Percentiles rank a stretch among this genome's conserved stretches.
phyloP scores from a whole-genome alignment of 1,284 basidiomycete species.

The Ustilago trichophora region DNA sequence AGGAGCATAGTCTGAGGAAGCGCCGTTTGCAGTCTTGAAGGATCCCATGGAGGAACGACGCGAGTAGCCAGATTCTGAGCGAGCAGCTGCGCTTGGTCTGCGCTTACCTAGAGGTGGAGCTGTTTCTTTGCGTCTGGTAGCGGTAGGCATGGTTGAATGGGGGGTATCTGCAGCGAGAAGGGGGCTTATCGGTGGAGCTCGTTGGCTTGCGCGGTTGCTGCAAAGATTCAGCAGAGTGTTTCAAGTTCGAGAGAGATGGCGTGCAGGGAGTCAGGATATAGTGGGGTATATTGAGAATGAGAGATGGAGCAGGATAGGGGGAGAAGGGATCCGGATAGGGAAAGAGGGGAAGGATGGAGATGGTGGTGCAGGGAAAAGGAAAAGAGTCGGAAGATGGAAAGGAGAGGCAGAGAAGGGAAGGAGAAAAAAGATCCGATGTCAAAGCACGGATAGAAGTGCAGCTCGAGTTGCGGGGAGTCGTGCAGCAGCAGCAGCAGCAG shows the following conservation, averaged over 20 bases:
- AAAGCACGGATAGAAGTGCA: too few relatives aligned
- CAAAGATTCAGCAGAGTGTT: too few relatives aligned
- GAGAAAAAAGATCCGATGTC: too few relatives aligned
- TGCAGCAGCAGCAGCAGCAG: too few relatives aligned
- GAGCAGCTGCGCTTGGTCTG: slow-evolving; percentile 20
- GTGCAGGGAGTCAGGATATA: background rate
- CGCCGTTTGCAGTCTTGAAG: slow-evolving; percentile 35
- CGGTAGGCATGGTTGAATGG: slow-evolving; percentile 18
- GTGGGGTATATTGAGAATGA: background rate
- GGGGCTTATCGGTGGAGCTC: too few relatives aligned
- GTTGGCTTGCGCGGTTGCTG: too few relatives aligned
- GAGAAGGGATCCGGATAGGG: background rate
- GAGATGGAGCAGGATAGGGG: background rate
- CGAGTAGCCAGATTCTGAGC: slow-evolving; percentile 31
- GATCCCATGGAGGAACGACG: slow-evolving; percentile 36
- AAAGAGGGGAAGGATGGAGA: background rate
- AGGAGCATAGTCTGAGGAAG: slow-evolving; percentile 8
- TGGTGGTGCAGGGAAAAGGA: slow-evolving; percentile 1
- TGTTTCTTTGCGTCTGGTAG: slow-evolving; percentile 8
- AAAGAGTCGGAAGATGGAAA: background rate
- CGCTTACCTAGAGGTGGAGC: slow-evolving; percentile 10
- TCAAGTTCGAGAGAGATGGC: background rate
- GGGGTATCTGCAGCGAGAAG: background rate
- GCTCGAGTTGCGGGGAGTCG: too few relatives aligned
- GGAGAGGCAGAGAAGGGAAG: background rate